Conservation (phyloP, 768 basidiomycete genomes). For the Hortiboletus campestris region DNA sequence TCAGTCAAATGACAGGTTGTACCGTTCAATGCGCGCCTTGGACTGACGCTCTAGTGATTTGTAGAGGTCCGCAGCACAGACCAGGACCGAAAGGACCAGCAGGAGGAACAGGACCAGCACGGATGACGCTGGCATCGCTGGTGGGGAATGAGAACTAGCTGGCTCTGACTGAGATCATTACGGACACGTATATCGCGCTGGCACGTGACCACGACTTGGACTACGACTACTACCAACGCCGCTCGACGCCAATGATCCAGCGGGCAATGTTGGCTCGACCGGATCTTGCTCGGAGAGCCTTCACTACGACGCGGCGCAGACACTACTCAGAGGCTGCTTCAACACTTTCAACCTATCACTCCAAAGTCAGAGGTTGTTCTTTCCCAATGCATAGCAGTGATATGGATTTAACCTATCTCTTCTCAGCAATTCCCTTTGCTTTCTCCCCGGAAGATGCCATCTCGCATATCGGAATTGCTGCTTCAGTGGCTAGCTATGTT, state of each 20-base stretch:
- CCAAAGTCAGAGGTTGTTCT: conserved; percentile 41
- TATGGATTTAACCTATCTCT: conserved; percentile 6
- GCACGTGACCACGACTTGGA: conserved; percentile 24
- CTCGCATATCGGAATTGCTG: conserved; percentile 34
- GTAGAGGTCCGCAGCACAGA: conserved; percentile 71
- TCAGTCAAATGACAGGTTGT: conserved; percentile 22
- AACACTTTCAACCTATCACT: conserved; percentile 23
- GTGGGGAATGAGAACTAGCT: neutral
- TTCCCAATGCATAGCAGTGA: neutral
- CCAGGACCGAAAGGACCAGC: conserved; percentile 29
- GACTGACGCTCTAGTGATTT: conserved; percentile 77
- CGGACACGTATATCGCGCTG: conserved; percentile 29
- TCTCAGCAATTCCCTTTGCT: conserved; percentile 51
- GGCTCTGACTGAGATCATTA: neutral
- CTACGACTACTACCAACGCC: neutral
- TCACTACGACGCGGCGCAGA: conserved; percentile 5
- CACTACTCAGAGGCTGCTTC: conserved; percentile 18
- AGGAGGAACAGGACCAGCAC: conserved; percentile 29
- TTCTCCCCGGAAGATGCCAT: conserved; percentile 47
- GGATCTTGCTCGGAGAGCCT: neutral
- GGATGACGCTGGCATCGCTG: conserved; percentile 29
- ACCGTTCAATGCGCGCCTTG: conserved; percentile 31
- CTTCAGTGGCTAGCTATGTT: conserved; percentile 32
- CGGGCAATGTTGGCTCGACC: conserved; percentile 19
- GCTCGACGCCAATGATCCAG: neutral